These are phyloP conservation scores for Mycogone perniciosa DNA, from an alignment of 2,329 filamentous ascomycete species.

Conservation along the genomic window DNA sequence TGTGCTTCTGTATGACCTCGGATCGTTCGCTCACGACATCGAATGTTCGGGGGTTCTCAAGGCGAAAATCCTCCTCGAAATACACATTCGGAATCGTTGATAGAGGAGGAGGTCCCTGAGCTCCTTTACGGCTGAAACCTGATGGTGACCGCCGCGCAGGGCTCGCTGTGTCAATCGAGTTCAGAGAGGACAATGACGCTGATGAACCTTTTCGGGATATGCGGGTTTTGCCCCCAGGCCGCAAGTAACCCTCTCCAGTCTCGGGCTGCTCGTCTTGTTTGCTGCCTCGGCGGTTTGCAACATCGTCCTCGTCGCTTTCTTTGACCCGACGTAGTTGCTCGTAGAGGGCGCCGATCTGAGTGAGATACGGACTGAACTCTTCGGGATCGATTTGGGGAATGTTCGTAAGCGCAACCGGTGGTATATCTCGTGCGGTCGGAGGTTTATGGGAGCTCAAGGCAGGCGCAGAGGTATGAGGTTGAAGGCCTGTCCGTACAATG, in stretches of 20 bases:
- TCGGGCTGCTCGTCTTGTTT: slow-evolving; percentile 40
- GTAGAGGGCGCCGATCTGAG: slow-evolving; percentile 79
- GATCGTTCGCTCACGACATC: slow-evolving; percentile 94
- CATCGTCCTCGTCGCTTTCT: slow-evolving; percentile 62
- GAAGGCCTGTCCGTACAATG: slow-evolving; percentile 79
- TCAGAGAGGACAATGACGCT: slow-evolving; percentile 43
- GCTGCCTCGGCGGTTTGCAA: slow-evolving; percentile 29
- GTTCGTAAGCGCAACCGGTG: slow-evolving; percentile 85
- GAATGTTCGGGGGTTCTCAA: slow-evolving; percentile 94
- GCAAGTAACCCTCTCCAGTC: slow-evolving; percentile 39
- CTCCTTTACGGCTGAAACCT: slow-evolving; percentile 48
- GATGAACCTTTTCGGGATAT: slow-evolving; percentile 29
- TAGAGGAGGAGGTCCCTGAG: slow-evolving; percentile 73
- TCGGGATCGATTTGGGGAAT: slow-evolving; percentile 73
- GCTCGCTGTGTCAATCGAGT: slow-evolving; percentile 41
- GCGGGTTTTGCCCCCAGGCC: slow-evolving; percentile 31
- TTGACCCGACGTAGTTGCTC: slow-evolving; percentile 83
- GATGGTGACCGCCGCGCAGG: slow-evolving; percentile 40
- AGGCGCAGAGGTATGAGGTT: slow-evolving; percentile 69
- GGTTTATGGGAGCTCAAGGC: slow-evolving; percentile 68
- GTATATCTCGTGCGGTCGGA: slow-evolving; percentile 83
- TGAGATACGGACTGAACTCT: slow-evolving; percentile 77
- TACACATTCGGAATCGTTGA: slow-evolving; percentile 91
- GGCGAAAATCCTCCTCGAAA: slow-evolving; percentile 88
- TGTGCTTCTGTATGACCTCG: slow-evolving; percentile 75